Evolutionary conservation across 768 basidiomycete species (phyloP), one percentile per base, ranked within the genome.

Genomic region (Artomyces pyxidatus): DNA sequence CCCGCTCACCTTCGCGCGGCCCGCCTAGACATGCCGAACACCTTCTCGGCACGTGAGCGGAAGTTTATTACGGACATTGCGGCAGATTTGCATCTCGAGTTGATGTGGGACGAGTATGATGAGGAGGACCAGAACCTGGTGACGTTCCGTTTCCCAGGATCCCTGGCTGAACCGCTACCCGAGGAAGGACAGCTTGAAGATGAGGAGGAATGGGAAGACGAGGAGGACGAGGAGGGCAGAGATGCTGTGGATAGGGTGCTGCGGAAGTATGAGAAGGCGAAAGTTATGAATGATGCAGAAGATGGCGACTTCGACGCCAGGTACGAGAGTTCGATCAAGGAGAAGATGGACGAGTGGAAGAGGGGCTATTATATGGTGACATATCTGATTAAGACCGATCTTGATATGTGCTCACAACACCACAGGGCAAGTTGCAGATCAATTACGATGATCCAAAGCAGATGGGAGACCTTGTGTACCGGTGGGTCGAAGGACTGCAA

Each of bases 61-160:
- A 72, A 71, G 42, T 97, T 97, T 60, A 81, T 98, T 28, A 74
- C 69, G 32, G 80, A 77, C 23, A 72, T 99, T 19, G 82, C 86
- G 5, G 74, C 78, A 35, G 84, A 92, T 42, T 65, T 98, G 38
- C 82, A 89, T 61, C 74, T 98, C 11, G 74, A 66, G 19, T 61
- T 94, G 23, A 71, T 83, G n/a, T 99, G 93, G 91, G 95, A 98
- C 61, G 93, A 94, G 61, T 93, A 82, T 57, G 87, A 93, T 53
- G 87, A 86, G 6, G 71, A 89, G 40, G 88, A 89, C 52, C 73
- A 80, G 60, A 88, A 88, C 58, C 60, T 93, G 22, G 78, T 88
- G 37, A 84, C 83, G 17, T 80, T 76, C 72, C 64, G 76, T 38
- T 71, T 86, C 53, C 84, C 85, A 2, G 71, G 62, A 46, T 27